These are phyloP conservation scores for Elongisporangium anandrum DNA, from an alignment of 352 stramenopile genomes.

Conservation along the genomic window DNA sequence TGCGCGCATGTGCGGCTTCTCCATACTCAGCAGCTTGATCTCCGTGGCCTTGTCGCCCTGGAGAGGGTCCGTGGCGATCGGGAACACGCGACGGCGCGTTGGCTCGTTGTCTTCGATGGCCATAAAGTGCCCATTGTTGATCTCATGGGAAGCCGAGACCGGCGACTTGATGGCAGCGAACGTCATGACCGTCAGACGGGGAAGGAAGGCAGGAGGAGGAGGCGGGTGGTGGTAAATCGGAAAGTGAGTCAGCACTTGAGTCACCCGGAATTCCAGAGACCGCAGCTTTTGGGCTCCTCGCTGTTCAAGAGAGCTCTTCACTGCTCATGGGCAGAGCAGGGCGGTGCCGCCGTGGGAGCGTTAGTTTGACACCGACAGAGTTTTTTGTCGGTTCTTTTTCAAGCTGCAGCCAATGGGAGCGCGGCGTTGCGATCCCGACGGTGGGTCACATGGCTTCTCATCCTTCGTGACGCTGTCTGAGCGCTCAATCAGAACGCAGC, in stretches of 20 bases:
- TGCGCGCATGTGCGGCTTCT: slow-evolving; percentile 89
- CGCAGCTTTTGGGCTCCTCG: background rate
- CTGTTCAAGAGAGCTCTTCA: no score
- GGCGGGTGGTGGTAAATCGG: slow-evolving; percentile 11
- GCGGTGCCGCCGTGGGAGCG: no score
- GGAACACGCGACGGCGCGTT: background rate
- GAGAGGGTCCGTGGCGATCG: slow-evolving; percentile 14
- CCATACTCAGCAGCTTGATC: slow-evolving; percentile 58
- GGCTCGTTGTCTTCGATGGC: no score
- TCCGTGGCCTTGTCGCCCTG: slow-evolving; percentile 37
- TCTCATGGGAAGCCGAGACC: no score
- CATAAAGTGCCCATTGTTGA: no score
- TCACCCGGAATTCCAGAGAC: slow-evolving; percentile 11
- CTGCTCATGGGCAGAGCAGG: no score
- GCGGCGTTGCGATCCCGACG: no score
- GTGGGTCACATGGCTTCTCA: no score
- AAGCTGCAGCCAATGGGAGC: no score
- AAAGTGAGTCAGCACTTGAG: slow-evolving; percentile 17
- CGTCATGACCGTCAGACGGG: slow-evolving; percentile 5
- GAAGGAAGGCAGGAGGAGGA: slow-evolving; percentile 1
- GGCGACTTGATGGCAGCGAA: no score
- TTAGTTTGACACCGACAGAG: no score
- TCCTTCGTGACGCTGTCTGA: background rate
- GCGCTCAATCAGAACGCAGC: background rate
- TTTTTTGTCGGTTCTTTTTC: no score